Evolutionary conservation across 2,329 filamentous ascomycete species (phyloP).

Genomic region (Ophiostoma ips): DNA sequence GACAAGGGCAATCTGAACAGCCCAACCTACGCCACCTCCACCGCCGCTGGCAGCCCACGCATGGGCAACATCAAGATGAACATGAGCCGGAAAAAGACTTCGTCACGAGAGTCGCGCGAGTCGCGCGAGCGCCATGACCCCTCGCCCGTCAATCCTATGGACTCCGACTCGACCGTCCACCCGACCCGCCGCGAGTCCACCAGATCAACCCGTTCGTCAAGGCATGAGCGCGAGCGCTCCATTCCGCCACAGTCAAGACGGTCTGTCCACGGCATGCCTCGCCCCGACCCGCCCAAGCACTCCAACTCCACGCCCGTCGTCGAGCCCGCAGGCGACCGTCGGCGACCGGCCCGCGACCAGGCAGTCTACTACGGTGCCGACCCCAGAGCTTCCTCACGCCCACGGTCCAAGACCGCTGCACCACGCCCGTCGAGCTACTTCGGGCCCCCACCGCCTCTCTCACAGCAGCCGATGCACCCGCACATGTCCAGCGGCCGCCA

Average conservation of each 20-base stretch:
- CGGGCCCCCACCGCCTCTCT: constrained; percentile 15
- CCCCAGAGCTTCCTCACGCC: constrained; percentile 21
- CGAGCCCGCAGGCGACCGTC: constrained; percentile 14
- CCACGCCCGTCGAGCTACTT: constrained; percentile 25
- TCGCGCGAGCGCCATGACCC: constrained; percentile 23
- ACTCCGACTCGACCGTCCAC: constrained; percentile 31
- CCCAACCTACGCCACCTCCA: constrained; percentile 32
- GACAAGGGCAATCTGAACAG: constrained; percentile 30
- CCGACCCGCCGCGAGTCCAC: constrained; percentile 20
- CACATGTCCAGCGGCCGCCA: constrained; percentile 24
- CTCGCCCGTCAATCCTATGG: constrained; percentile 21
- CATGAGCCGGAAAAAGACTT: constrained; percentile 31
- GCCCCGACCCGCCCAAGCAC: constrained; percentile 20
- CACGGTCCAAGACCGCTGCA: constrained; percentile 24
- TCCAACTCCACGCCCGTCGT: constrained; percentile 24
- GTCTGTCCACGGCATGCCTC: constrained; percentile 10
- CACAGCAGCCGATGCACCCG: constrained; percentile 16
- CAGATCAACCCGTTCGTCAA: constrained; percentile 21
- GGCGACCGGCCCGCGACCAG: constrained; percentile 24
- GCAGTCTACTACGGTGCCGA: constrained; percentile 27
- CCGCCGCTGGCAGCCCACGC: constrained; percentile 29
- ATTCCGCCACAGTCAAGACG: constrained; percentile 17
- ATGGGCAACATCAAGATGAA: constrained; percentile 30
- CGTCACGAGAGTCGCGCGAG: constrained; percentile 4
- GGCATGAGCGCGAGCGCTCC: constrained; percentile 15